Evolutionary conservation across 352 stramenopile genomes (phyloP), one percentile per base, ranked within the genome.

Genomic region (Saprolegnia parasitica): DNA sequence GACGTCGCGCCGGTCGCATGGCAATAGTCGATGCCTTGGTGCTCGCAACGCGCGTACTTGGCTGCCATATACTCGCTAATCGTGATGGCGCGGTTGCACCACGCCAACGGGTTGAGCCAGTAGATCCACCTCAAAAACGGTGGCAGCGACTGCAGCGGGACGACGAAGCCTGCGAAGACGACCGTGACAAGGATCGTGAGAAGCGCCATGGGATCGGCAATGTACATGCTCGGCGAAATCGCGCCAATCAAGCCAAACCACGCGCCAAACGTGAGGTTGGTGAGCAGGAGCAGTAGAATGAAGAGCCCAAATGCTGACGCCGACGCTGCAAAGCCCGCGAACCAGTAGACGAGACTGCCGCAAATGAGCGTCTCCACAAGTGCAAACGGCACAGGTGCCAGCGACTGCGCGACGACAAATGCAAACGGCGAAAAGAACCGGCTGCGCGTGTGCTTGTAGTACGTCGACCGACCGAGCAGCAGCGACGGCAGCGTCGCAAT

Each of bases 21-120:
- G 42, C 42, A 49, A n/a, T 49, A 49, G 18, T 49, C 8, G 18
- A 49, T 49, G 42, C 42, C 42, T 2, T 49, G 4, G 42, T n/a
- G 18, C 42, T 49, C 42, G 20, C 54, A 60, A 1, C 4, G 13
- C 13, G 13, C 16, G 26, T 42, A 42, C 35, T 40, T n/a, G 11
- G 26, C 13, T 16, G 54, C 55, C 79, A 77, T 56, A 67, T 81
- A 45, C 77, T 72, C 5, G 35, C 71, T 72, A 73, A 81, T 72
- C 18, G 61, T 78, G 20, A 63, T 70, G 39, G 61, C 72, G 47
- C 82, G 81, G n/a, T 84, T 50, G 24, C 68, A 71, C 82, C 83
- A 91, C 1, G 79, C 70, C 15, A 91, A 66, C 9, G 85, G 85
- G 65, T 90, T 81, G 35, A 91, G 56, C 77, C 79, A 90, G 73